phyloP scores from a whole-genome alignment of 345 rosid species.

The Xanthoceras sorbifolium region DNA sequence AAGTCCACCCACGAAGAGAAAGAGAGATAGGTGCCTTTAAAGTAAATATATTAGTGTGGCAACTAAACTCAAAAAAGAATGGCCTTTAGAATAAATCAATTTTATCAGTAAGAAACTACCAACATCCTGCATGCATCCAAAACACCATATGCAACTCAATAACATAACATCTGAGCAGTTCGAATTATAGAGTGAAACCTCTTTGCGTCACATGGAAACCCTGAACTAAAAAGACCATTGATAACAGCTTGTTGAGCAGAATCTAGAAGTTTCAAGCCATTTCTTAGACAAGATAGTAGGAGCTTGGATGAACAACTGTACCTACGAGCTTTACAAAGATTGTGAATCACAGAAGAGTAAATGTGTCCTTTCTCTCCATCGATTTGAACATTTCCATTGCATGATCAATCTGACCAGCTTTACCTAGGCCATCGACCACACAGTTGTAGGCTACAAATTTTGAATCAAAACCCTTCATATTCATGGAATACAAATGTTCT shows the following conservation, averaged over 20 bases:
- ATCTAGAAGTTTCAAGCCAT: conserved; percentile 60
- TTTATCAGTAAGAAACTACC: neutral
- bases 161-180: conserved; percentile 37
- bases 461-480: conserved; percentile 45
- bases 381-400: conserved; percentile 62
- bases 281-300: conserved; percentile 58
- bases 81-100: neutral
- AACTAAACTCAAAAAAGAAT: neutral
- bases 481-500: conserved; percentile 56
- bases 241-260: conserved; percentile 71
- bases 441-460: conserved; percentile 59
- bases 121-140: neutral
- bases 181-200: conserved; percentile 55
- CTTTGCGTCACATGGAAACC: conserved; percentile 54
- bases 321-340: conserved; percentile 72
- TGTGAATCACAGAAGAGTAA: conserved; percentile 74
- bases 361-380: conserved; percentile 74
- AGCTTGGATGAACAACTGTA: conserved; percentile 64
- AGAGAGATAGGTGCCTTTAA: neutral
- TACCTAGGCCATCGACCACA: conserved; percentile 69
- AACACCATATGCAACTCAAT: conserved; percentile 26
- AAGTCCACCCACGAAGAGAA: no score
- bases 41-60: neutral
- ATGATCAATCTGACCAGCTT: conserved; percentile 54
- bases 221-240: conserved; percentile 59